Conservation (phyloP, 441 rosid genomes). For the Mallotus japonicus region DNA sequence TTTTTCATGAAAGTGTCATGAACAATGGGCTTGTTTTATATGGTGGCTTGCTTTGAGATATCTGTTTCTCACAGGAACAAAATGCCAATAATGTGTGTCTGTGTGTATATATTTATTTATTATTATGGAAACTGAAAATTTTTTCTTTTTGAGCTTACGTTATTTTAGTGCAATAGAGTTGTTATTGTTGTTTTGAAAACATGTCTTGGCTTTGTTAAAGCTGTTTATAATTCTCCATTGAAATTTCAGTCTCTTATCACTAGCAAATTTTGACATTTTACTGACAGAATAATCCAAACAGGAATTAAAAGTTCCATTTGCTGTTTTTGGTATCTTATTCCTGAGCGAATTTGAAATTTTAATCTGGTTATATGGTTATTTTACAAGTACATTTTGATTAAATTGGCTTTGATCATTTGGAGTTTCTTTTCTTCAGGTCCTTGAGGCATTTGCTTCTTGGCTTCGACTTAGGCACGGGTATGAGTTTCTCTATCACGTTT, state of each 20-base stretch:
- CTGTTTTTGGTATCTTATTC: background rate
- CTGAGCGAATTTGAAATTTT: background rate
- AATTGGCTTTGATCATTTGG: slow-evolving; percentile 28
- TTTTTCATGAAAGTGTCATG: background rate
- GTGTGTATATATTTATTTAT: too few species aligned
- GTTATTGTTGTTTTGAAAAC: background rate
- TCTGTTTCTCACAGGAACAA: background rate
- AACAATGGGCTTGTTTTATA: background rate
- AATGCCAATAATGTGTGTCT: too few species aligned
- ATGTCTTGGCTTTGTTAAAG: background rate
- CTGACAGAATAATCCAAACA: background rate
- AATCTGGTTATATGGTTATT: slow-evolving; percentile 3
- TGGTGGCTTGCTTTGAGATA: background rate
- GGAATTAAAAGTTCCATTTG: background rate
- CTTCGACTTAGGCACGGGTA: slow-evolving; percentile 93
- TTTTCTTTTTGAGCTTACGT: background rate
- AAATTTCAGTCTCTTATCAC: background rate
- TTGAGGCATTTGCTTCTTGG: slow-evolving; percentile 99
- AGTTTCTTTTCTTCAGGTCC: slow-evolving; percentile 62
- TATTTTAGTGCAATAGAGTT: background rate
- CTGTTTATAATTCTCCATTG: background rate
- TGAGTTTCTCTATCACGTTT: slow-evolving; percentile 23
- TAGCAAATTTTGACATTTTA: slow-evolving; percentile 6
- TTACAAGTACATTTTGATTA: slow-evolving; percentile 17
- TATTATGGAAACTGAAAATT: background rate